A percentile compares a stretch with the other conserved stretches of the same genome.
Evolutionary conservation across 257 asterid genomes (phyloP).

Genomic region (Plectranthus barbatus): DNA sequence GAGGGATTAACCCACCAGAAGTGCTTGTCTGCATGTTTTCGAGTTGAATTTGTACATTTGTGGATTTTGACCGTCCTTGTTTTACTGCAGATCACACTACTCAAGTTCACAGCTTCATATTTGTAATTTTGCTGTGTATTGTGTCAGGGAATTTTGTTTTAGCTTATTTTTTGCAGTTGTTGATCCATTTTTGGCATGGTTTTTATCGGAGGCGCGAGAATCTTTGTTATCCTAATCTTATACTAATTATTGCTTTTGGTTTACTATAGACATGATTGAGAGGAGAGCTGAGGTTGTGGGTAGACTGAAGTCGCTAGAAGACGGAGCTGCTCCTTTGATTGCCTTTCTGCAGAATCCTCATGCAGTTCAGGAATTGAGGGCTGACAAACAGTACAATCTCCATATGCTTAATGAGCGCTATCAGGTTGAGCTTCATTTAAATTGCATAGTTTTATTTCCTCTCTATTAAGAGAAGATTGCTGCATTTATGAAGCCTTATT

Average conservation of each 20-base stretch:
- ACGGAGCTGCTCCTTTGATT: slow-evolving; percentile 81
- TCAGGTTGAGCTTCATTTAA: slow-evolving; percentile 48
- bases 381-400: slow-evolving; percentile 89
- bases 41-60: neutral
- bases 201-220: too few species aligned
- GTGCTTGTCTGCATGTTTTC: neutral
- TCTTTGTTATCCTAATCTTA: too few species aligned
- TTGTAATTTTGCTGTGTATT: neutral
- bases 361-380: slow-evolving; percentile 82
- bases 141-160: neutral
- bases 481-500: neutral
- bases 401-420: slow-evolving; percentile 86
- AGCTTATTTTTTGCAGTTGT: too few species aligned
- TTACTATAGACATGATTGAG: slow-evolving; percentile 70
- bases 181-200: neutral
- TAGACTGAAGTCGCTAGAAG: slow-evolving; percentile 80
- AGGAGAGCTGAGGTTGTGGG: slow-evolving; percentile 94
- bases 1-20: neutral
- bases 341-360: slow-evolving; percentile 77
- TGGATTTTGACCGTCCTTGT: neutral
- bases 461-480: neutral
- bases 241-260: neutral
- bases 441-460: neutral
- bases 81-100: neutral
- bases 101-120: neutral